Conservation (phyloP, 164 flowering plant genomes). For the Nelumbo lutea region DNA sequence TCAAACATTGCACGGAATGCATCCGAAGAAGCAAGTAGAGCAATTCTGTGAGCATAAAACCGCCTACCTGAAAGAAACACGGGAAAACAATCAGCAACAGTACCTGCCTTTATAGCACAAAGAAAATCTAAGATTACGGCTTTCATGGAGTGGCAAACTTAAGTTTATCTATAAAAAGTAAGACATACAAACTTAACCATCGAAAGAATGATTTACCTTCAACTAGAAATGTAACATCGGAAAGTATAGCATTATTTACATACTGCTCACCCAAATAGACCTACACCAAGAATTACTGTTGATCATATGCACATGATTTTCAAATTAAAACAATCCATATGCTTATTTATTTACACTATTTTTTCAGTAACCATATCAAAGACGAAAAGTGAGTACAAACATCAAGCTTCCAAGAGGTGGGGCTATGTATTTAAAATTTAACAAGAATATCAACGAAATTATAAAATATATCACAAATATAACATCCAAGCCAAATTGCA, state of each 20-base stretch:
- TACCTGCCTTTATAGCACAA: neutral
- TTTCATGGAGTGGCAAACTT: neutral
- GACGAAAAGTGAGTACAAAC: too few relatives aligned
- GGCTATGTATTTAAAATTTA: too few relatives aligned
- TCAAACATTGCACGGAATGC: slow-evolving; percentile 99
- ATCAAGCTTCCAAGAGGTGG: too few relatives aligned
- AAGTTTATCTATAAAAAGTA: neutral
- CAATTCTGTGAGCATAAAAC: slow-evolving; percentile 92
- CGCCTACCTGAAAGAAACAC: slow-evolving; percentile 45
- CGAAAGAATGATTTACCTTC: slow-evolving; percentile 46
- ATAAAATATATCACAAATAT: too few relatives aligned
- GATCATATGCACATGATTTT: neutral
- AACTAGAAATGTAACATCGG: slow-evolving; percentile 93
- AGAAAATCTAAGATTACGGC: neutral
- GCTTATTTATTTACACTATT: too few relatives aligned
- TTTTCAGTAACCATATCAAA: too few relatives aligned
- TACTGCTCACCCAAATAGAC: slow-evolving; percentile 92
- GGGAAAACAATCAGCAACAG: slow-evolving; percentile 2
- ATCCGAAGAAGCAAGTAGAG: slow-evolving; percentile 96
- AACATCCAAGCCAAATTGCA: too few relatives aligned
- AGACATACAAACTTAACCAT: neutral
- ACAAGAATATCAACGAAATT: too few relatives aligned
- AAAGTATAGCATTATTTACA: slow-evolving; percentile 76
- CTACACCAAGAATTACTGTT: slow-evolving; percentile 41
- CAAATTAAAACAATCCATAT: neutral